phyloP scores from a whole-genome alignment of 345 rosid species.

The Citrus cavaleriei region DNA sequence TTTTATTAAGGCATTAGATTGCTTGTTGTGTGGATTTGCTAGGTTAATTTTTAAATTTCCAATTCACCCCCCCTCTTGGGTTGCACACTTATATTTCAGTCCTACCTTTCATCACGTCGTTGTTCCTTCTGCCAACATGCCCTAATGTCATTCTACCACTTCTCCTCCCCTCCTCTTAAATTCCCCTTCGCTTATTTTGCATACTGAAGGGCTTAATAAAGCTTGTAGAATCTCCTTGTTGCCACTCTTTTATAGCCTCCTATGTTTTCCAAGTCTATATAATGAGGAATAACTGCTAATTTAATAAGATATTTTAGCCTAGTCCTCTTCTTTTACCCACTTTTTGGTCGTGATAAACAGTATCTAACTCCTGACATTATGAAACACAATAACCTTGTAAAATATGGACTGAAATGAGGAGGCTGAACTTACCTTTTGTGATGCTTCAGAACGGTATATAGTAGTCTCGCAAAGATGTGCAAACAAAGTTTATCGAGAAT shows the following conservation, averaged over 20 bases:
- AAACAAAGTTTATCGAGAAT: slow-evolving; percentile 56
- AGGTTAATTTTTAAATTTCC: no score
- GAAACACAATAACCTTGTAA: background rate
- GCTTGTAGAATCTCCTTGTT: background rate
- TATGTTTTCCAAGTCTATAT: background rate
- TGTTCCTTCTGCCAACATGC: no score
- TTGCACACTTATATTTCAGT: no score
- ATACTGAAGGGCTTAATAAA: background rate
- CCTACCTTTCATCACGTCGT: no score
- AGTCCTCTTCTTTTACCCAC: background rate
- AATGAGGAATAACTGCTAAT: background rate
- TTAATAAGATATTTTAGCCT: background rate
- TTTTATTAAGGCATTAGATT: no score
- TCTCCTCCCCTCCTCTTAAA: background rate
- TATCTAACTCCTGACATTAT: background rate
- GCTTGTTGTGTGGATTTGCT: no score
- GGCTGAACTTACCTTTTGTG: slow-evolving; percentile 52
- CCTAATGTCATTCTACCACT: no score
- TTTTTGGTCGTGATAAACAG: slow-evolving; percentile 2
- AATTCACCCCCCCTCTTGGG: no score
- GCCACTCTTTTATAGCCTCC: background rate
- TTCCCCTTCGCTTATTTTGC: background rate
- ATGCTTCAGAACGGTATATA: slow-evolving; percentile 77
- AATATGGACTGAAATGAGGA: background rate
- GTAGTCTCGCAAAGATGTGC: slow-evolving; percentile 53